Conservation (phyloP, 2,329 filamentous ascomycete genomes). For the Penicillium glabrum region DNA sequence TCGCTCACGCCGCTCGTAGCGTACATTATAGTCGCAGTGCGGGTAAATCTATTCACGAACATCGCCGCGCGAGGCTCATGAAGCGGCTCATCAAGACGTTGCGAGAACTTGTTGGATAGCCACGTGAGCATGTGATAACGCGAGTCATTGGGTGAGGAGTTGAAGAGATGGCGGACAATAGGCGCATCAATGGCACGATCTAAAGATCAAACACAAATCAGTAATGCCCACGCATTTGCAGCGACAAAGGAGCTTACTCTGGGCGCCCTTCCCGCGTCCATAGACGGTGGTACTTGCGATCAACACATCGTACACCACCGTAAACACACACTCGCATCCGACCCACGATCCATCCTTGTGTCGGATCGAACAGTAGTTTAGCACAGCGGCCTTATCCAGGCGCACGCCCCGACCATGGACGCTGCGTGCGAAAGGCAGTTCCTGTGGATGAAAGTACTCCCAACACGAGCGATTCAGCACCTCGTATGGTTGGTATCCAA, state of each 20-base stretch:
- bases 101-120: slow-evolving; percentile 73
- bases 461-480: slow-evolving; percentile 75
- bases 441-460: slow-evolving; percentile 82
- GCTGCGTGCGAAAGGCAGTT: slow-evolving; percentile 71
- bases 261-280: slow-evolving; percentile 64
- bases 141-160: slow-evolving; percentile 77
- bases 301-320: slow-evolving; percentile 82
- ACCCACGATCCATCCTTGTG: slow-evolving; percentile 71
- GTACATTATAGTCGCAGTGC: slow-evolving; percentile 82
- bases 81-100: slow-evolving; percentile 53
- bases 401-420: slow-evolving; percentile 72
- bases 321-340: slow-evolving; percentile 85
- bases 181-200: slow-evolving; percentile 76
- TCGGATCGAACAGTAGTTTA: slow-evolving; percentile 74
- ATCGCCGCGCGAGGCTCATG: slow-evolving; percentile 81
- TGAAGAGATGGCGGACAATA: slow-evolving; percentile 74
- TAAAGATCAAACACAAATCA: slow-evolving; percentile 34
- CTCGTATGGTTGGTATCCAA: slow-evolving; percentile 75
- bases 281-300: slow-evolving; percentile 84
- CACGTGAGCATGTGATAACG: slow-evolving; percentile 89
- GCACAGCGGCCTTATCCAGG: slow-evolving; percentile 80
- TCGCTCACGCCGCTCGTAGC: slow-evolving; percentile 73
- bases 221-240: background rate
- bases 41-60: slow-evolving; percentile 82
- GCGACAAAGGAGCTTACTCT: slow-evolving; percentile 58